phyloP scores from a whole-genome alignment of 331 rosid genomes.

The Malus hybrid region DNA sequence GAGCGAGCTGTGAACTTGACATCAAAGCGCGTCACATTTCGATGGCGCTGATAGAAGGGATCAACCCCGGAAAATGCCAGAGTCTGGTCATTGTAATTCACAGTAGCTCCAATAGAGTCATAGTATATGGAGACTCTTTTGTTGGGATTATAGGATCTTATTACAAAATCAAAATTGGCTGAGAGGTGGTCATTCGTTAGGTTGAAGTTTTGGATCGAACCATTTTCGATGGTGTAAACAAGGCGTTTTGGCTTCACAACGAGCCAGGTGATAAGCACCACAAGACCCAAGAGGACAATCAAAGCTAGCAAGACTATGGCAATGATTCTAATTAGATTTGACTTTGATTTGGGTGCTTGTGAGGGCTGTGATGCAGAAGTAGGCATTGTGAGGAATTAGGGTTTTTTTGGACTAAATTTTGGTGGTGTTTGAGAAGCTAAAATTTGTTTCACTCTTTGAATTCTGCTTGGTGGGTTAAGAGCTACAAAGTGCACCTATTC shows the following conservation, averaged over 20 bases:
- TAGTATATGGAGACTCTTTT: conserved; percentile 48
- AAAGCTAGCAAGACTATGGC: conserved; percentile 21
- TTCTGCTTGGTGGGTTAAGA: background rate
- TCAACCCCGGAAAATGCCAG: conserved; percentile 26
- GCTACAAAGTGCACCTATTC: background rate
- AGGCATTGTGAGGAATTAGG: background rate
- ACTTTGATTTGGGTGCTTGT: background rate
- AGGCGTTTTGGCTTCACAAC: conserved; percentile 52
- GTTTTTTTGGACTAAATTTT: background rate
- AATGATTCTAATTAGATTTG: conserved; percentile 1
- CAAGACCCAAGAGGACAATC: conserved; percentile 49
- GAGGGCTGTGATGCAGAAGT: background rate
- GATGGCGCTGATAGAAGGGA: conserved; percentile 51
- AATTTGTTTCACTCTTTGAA: background rate
- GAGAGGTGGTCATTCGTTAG: conserved; percentile 34
- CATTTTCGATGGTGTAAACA: conserved; percentile 48
- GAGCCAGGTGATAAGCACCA: conserved; percentile 58
- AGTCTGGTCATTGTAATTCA: conserved; percentile 40
- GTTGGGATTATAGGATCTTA: conserved; percentile 65
- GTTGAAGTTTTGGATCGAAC: conserved; percentile 46
- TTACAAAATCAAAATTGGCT: conserved; percentile 29
- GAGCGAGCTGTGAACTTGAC: conserved; percentile 30
- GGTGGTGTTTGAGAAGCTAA: background rate
- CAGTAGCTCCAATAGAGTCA: conserved; percentile 41
- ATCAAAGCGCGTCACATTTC: conserved; percentile 37